Percentiles rank a stretch among this genome's conserved stretches.
phyloP scores from a whole-genome alignment of 2,329 filamentous ascomycete species.

The Ustilaginoidea virens region DNA sequence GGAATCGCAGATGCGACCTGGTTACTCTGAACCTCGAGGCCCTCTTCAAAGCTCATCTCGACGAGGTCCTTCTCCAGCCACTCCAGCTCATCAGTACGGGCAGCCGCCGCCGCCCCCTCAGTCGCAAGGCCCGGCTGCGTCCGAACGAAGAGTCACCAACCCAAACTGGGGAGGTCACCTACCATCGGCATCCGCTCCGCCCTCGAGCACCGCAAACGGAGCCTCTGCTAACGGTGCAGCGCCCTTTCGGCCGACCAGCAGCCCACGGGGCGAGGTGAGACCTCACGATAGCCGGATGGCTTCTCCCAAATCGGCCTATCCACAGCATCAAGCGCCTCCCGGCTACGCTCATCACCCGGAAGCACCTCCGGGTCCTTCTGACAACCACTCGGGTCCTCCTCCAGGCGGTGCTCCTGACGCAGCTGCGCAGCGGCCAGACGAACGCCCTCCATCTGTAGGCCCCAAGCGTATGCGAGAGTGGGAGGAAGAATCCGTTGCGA shows the following conservation, averaged over 20 bases:
- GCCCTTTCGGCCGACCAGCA: slow-evolving; percentile 56
- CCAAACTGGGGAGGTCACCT: slow-evolving; percentile 43
- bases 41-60: slow-evolving; percentile 25
- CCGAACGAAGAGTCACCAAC: slow-evolving; percentile 41
- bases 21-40: slow-evolving; percentile 38
- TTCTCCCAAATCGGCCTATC: slow-evolving; percentile 82
- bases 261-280: slow-evolving; percentile 70
- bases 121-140: slow-evolving; percentile 32
- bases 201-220: slow-evolving; percentile 21
- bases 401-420: slow-evolving; percentile 42
- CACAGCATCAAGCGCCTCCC: slow-evolving; percentile 48
- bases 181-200: slow-evolving; percentile 23
- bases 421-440: slow-evolving; percentile 42
- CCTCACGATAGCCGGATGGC: slow-evolving; percentile 72
- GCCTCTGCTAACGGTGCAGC: slow-evolving; percentile 40
- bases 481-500: slow-evolving; percentile 67
- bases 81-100: slow-evolving; percentile 26
- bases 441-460: slow-evolving; percentile 65
- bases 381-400: slow-evolving; percentile 30
- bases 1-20: slow-evolving; percentile 40
- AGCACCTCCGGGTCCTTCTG: slow-evolving; percentile 43
- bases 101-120: slow-evolving; percentile 23
- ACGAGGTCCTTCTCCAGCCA: slow-evolving; percentile 31
- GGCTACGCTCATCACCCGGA: slow-evolving; percentile 56
- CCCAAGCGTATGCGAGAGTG: slow-evolving; percentile 83